Conservation (phyloP, 2,329 filamentous ascomycete species). For the Aspergillus niger region DNA sequence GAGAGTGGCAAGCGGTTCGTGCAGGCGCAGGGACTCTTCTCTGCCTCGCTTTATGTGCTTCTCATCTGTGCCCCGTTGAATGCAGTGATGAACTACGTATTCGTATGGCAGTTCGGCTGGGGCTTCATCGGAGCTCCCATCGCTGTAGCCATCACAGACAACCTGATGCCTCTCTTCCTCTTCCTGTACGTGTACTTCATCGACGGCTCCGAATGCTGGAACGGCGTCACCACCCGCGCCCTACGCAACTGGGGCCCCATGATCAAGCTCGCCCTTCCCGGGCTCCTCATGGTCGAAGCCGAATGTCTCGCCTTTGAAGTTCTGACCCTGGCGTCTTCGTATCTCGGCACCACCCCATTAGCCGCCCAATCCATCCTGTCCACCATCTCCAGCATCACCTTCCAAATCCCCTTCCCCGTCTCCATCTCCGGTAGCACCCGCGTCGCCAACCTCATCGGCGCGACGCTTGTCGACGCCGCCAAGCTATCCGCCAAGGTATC, state of each 20-base stretch:
- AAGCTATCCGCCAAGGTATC: conserved; percentile 78
- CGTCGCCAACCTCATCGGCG: conserved; percentile 89
- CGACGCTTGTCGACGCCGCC: conserved; percentile 76
- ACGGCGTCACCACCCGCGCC: conserved; percentile 70
- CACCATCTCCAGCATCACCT: conserved; percentile 76
- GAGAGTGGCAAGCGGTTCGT: conserved; percentile 82
- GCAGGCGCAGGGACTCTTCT: conserved; percentile 86
- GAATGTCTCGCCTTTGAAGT: conserved; percentile 94
- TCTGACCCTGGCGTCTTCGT: conserved; percentile 77
- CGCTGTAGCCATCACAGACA: conserved; percentile 74
- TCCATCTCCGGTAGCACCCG: conserved; percentile 86
- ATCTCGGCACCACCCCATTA: conserved; percentile 75
- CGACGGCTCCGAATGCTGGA: conserved; percentile 76
- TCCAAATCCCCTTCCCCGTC: conserved; percentile 89
- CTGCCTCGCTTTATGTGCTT: conserved; percentile 78
- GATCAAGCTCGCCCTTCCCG: conserved; percentile 83
- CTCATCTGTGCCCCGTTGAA: conserved; percentile 81
- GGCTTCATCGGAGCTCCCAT: conserved; percentile 80
- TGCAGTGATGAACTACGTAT: conserved; percentile 75
- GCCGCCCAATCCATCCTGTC: conserved; percentile 86
- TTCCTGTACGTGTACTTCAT: conserved; percentile 73
- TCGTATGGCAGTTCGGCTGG: conserved; percentile 68
- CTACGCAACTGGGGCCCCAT: conserved; percentile 78
- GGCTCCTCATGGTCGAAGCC: conserved; percentile 90
- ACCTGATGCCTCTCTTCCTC: conserved; percentile 70